These are phyloP conservation scores for Pneumocystis wakefieldiae DNA, from an alignment of 1,139 yeast genomes.

Conservation along the genomic window DNA sequence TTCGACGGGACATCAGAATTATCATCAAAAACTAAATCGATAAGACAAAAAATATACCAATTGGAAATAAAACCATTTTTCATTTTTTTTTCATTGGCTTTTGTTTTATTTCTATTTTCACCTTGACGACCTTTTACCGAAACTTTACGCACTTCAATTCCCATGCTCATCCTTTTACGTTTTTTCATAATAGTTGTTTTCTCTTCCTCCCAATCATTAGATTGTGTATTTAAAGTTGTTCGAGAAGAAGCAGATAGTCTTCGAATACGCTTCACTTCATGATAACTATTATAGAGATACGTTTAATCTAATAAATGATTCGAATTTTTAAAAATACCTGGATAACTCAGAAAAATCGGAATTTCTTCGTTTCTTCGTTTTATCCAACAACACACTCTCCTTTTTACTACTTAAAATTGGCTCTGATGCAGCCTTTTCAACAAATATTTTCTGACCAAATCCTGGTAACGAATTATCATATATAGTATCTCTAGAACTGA, in stretches of 20 bases:
- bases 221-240: not conserved
- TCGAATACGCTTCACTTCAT: not conserved
- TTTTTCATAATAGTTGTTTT: not conserved
- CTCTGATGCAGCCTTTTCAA: slow-evolving; percentile 24
- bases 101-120: not conserved
- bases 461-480: slow-evolving; percentile 55
- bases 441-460: slow-evolving; percentile 57
- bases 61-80: not conserved
- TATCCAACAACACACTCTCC: not conserved
- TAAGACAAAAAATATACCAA: not conserved
- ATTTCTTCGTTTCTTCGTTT: not conserved
- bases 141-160: not conserved
- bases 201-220: not conserved
- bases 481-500: slow-evolving; percentile 36
- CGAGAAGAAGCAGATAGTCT: not conserved
- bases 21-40: not conserved
- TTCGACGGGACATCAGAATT: not conserved
- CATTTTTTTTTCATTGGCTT: not conserved
- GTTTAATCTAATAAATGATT: not conserved
- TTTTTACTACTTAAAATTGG: not conserved
- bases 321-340: not conserved
- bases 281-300: not conserved
- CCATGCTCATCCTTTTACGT: not conserved
- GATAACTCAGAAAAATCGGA: not conserved
- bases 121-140: not conserved